phyloP scores from a whole-genome alignment of 2,329 filamentous ascomycete species.

The Shiraia sp. region DNA sequence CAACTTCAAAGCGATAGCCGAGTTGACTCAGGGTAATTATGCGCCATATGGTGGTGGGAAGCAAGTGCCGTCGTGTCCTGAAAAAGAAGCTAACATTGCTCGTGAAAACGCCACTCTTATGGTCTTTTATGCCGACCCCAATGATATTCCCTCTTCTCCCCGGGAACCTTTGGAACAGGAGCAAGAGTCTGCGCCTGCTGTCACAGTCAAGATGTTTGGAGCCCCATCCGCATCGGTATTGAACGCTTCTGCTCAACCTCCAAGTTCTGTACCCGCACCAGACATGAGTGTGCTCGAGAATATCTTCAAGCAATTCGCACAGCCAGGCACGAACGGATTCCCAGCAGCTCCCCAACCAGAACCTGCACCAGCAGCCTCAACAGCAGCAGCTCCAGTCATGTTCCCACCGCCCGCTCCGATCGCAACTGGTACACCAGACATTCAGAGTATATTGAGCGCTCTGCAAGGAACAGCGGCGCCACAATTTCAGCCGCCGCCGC shows the following conservation, averaged over 20 bases:
- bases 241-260: constrained; percentile 24
- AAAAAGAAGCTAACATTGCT: constrained; percentile 49
- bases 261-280: constrained; percentile 13
- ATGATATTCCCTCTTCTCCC: constrained; percentile 53
- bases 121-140: constrained; percentile 50
- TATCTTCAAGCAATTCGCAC: constrained; percentile 33
- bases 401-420: constrained; percentile 25
- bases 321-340: constrained; percentile 11
- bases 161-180: constrained; percentile 48
- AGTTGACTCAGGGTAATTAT: constrained; percentile 51
- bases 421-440: constrained; percentile 24
- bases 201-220: constrained; percentile 44
- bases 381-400: constrained; percentile 6
- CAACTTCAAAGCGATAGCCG: constrained; percentile 49
- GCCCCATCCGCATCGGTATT: constrained; percentile 33
- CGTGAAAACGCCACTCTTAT: constrained; percentile 53
- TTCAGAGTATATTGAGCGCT: constrained; percentile 33
- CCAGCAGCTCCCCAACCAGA: constrained; percentile 13
- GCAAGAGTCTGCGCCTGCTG: constrained; percentile 15
- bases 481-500: constrained; percentile 14
- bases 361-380: constrained; percentile 1
- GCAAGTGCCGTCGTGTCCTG: constrained; percentile 44
- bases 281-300: constrained; percentile 33
- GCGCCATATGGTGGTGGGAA: constrained; percentile 51
- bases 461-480: constrained; percentile 25